phyloP scores from a whole-genome alignment of 306 rosid genomes.

The Citrullus amarus region DNA sequence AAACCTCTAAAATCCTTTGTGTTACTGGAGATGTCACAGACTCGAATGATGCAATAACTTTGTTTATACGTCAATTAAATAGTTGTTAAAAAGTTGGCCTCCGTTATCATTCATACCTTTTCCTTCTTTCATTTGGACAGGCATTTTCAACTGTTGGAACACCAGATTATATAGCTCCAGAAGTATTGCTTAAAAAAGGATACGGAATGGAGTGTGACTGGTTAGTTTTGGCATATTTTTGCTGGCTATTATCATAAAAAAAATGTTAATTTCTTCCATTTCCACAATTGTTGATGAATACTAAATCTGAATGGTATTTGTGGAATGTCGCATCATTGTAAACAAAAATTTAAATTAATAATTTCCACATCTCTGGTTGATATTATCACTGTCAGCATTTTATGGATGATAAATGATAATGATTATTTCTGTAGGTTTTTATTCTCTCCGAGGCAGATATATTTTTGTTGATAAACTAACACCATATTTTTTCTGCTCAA shows the following conservation, averaged over 20 bases:
- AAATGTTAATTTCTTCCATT: background rate
- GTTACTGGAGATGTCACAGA: background rate
- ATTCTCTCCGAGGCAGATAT: background rate
- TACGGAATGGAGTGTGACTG: constrained; percentile 85
- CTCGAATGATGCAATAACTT: background rate
- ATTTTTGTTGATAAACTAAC: too few relatives aligned
- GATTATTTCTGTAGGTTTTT: background rate
- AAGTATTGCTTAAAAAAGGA: constrained; percentile 81
- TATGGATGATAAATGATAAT: background rate
- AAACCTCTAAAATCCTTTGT: background rate
- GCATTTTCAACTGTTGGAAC: constrained; percentile 93
- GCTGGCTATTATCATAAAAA: background rate
- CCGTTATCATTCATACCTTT: constrained; percentile 8
- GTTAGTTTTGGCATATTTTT: constrained; percentile 24
- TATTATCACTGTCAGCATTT: background rate
- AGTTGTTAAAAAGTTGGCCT: background rate
- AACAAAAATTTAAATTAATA: background rate
- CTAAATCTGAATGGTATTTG: background rate
- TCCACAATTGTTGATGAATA: background rate
- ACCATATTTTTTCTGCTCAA: background rate
- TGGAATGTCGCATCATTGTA: background rate
- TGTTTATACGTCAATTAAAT: background rate
- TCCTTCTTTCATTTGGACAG: constrained; percentile 25
- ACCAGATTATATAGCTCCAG: constrained; percentile 89
- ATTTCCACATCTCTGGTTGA: background rate